Conservation (phyloP, 1,284 basidiomycete species). For the Chalciporus sp. region DNA sequence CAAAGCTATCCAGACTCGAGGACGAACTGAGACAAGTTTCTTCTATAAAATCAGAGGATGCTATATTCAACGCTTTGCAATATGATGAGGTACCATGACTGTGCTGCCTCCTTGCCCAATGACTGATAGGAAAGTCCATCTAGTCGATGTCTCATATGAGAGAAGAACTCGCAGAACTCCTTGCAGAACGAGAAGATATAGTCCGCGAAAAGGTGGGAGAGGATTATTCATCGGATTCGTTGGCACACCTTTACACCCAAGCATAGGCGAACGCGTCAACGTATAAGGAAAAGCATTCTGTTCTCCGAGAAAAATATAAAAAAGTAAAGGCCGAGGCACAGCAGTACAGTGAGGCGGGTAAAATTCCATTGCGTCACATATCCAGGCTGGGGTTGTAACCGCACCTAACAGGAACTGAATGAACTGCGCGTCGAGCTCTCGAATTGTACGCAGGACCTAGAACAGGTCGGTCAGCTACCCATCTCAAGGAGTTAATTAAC, state of each 20-base stretch:
- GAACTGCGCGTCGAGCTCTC: conserved; percentile 22
- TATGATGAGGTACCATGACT: conserved; percentile 7
- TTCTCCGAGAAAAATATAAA: conserved; percentile 27
- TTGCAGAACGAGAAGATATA: conserved; percentile 21
- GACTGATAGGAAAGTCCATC: conserved; percentile 4
- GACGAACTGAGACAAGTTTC: conserved; percentile 5
- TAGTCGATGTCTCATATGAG: conserved; percentile 12
- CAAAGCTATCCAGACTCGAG: conserved; percentile 16
- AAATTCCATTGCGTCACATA: not conserved
- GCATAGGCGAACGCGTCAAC: conserved; percentile 15
- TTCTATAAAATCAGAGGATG: conserved; percentile 25
- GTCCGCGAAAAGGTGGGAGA: conserved; percentile 17
- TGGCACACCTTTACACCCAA: conserved; percentile 1
- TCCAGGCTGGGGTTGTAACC: conserved; percentile 2
- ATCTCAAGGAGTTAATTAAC: conserved; percentile 2
- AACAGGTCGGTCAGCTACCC: conserved; percentile 16
- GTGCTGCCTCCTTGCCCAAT: not conserved
- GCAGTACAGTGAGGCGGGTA: conserved; percentile 24
- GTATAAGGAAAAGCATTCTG: conserved; percentile 11
- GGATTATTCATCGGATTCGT: not conserved
- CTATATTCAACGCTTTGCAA: not conserved
- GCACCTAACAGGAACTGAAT: conserved; percentile 17
- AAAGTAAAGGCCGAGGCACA: conserved; percentile 17
- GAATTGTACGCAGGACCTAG: conserved; percentile 21
- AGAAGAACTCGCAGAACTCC: conserved; percentile 14